Percentiles rank a stretch among this genome's conserved stretches.
Evolutionary conservation across 352 stramenopile species (phyloP).

Genomic region (Albugo candida): DNA sequence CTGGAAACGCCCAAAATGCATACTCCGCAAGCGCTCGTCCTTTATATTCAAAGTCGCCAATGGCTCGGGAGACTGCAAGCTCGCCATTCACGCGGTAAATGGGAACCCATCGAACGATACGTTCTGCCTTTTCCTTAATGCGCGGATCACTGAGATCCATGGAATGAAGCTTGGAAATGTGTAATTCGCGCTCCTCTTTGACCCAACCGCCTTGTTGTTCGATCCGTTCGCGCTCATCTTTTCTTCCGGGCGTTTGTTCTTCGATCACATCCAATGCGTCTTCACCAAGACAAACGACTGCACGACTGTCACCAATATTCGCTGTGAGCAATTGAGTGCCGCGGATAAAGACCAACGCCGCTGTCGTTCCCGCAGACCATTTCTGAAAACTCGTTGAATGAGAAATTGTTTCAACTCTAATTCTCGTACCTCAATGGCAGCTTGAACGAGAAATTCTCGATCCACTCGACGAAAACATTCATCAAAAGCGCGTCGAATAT

Average conservation of each 20-base stretch:
- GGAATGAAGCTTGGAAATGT: conserved; percentile 73
- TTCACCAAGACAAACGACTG: conserved; percentile 62
- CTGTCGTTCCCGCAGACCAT: conserved; percentile 53
- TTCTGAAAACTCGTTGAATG: conserved; percentile 11
- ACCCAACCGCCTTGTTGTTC: conserved; percentile 54
- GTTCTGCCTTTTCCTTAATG: conserved; percentile 61
- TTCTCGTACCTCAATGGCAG: conserved; percentile 24
- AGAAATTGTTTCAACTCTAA: conserved; percentile 1
- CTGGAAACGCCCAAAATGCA: conserved; percentile 65
- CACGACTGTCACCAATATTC: conserved; percentile 76
- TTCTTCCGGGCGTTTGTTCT: conserved; percentile 62
- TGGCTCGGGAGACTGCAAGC: conserved; percentile 81
- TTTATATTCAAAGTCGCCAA: conserved; percentile 87
- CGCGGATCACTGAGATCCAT: conserved; percentile 78
- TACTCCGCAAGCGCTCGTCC: conserved; percentile 46
- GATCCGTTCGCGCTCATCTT: conserved; percentile 56
- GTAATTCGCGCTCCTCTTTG: conserved; percentile 66
- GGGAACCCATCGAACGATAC: conserved; percentile 69
- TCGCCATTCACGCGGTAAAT: conserved; percentile 83
- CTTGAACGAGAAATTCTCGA: conserved; percentile 47
- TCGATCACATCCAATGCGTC: conserved; percentile 72
- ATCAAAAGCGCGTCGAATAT: conserved; percentile 40
- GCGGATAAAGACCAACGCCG: conserved; percentile 59
- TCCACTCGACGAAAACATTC: conserved; percentile 64
- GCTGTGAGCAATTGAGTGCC: conserved; percentile 65